Evolutionary conservation across 1,284 basidiomycete genomes (phyloP).

Genomic region (Fomitopsis palustris): DNA sequence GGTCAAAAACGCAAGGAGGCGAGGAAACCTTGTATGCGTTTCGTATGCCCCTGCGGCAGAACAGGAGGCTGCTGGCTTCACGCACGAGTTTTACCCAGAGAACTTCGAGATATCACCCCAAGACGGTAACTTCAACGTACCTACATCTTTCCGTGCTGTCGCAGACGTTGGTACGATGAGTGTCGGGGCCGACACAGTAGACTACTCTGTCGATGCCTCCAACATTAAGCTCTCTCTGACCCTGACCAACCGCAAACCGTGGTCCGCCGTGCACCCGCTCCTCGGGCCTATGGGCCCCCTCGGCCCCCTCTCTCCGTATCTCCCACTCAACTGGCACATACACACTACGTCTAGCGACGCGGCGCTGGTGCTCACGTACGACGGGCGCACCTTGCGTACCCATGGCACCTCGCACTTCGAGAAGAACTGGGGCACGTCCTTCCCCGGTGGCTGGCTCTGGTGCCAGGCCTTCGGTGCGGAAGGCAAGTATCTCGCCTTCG

Average conservation of each 20-base stretch:
- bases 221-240: constrained; percentile 13
- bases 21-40: constrained; percentile 19
- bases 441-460: constrained; percentile 26
- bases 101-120: constrained; percentile 9
- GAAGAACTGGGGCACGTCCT: constrained; percentile 27
- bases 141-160: constrained; percentile 15
- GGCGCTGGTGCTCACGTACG: constrained; percentile 12
- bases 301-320: constrained; percentile 14
- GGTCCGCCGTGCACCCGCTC: constrained; percentile 13
- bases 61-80: constrained; percentile 11
- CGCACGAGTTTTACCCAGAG: constrained; percentile 21
- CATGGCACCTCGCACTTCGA: constrained; percentile 21
- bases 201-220: constrained; percentile 16
- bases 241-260: constrained; percentile 15
- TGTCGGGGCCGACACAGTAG: constrained; percentile 10
- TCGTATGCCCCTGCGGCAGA: constrained; percentile 11
- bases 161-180: constrained; percentile 20
- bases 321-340: constrained; percentile 27
- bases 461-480: constrained; percentile 18
- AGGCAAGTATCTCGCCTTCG: constrained; percentile 16
- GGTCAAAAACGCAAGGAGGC: constrained; percentile 18
- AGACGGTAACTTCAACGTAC: background rate
- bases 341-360: constrained; percentile 18
- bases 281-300: constrained; percentile 23
- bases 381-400: constrained; percentile 7